phyloP scores from a whole-genome alignment of 441 rosid species.

The Erysimum cheiri region DNA sequence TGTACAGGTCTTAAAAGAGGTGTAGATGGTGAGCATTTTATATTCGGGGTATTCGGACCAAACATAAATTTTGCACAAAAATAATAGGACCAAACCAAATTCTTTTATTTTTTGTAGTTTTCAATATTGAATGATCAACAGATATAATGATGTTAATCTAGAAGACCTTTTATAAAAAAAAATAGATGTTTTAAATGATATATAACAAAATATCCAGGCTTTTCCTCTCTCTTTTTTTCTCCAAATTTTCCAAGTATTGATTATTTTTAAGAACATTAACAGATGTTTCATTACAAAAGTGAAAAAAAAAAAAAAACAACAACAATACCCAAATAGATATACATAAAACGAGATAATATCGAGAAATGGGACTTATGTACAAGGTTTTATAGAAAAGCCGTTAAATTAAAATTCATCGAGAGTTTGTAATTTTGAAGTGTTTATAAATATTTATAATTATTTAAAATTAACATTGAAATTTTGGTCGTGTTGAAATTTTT shows the following conservation, averaged over 20 bases:
- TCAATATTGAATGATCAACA: background rate
- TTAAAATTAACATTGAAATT: too few relatives aligned
- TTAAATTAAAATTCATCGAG: too few relatives aligned
- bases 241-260: background rate
- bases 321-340: too few relatives aligned
- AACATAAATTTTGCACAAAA: background rate
- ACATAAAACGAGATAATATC: too few relatives aligned
- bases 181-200: background rate
- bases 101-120: background rate
- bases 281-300: background rate
- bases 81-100: background rate
- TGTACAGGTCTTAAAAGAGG: background rate
- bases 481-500: background rate
- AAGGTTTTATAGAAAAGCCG: too few relatives aligned
- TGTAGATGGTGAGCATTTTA: background rate
- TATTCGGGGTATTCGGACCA: background rate
- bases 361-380: too few relatives aligned
- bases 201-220: background rate
- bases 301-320: too few relatives aligned
- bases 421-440: background rate
- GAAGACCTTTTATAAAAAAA: too few relatives aligned
- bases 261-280: background rate
- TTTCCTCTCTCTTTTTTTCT: background rate
- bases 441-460: too few relatives aligned
- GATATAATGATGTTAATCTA: too few relatives aligned